phyloP scores from a whole-genome alignment of 257 asterid genomes.

The Galeopsis tetrahit region DNA sequence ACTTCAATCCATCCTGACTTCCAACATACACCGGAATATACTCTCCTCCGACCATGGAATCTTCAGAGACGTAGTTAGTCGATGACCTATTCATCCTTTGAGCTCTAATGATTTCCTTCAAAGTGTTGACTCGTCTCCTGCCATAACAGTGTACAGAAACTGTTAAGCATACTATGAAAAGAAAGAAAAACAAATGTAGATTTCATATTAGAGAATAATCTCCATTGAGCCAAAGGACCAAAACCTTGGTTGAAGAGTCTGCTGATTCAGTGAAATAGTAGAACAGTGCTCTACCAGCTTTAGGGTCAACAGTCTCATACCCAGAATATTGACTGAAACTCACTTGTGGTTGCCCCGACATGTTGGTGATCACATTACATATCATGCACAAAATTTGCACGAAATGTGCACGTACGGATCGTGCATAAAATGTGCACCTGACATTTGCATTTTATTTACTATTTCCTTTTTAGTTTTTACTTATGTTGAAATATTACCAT shows the following conservation, averaged over 20 bases:
- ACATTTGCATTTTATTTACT: no score
- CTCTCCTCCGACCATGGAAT: background rate
- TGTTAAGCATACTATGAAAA: constrained; percentile 27
- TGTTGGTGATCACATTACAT: no score
- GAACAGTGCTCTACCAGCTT: no score
- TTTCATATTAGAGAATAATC: no score
- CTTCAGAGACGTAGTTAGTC: background rate
- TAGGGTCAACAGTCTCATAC: constrained; percentile 44
- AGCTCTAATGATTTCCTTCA: background rate
- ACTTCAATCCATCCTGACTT: constrained; percentile 42
- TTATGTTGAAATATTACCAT: no score
- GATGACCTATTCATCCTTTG: background rate
- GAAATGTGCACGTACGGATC: no score
- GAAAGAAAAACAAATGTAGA: constrained; percentile 17
- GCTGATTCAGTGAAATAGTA: no score
- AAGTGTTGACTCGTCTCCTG: constrained; percentile 34
- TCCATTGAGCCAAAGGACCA: no score
- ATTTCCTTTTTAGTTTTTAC: no score
- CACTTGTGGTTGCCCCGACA: no score
- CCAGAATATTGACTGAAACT: constrained; percentile 47
- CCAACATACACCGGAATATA: constrained; percentile 6
- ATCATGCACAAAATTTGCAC: no score
- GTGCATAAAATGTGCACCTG: no score
- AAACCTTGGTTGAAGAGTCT: constrained; percentile 41
- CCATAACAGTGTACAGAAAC: constrained; percentile 34